Percentiles rank a stretch among this genome's conserved stretches.
These are phyloP conservation scores for Yarrowia bubula DNA, from an alignment of 805 yeast genomes.

Conservation along the genomic window DNA sequence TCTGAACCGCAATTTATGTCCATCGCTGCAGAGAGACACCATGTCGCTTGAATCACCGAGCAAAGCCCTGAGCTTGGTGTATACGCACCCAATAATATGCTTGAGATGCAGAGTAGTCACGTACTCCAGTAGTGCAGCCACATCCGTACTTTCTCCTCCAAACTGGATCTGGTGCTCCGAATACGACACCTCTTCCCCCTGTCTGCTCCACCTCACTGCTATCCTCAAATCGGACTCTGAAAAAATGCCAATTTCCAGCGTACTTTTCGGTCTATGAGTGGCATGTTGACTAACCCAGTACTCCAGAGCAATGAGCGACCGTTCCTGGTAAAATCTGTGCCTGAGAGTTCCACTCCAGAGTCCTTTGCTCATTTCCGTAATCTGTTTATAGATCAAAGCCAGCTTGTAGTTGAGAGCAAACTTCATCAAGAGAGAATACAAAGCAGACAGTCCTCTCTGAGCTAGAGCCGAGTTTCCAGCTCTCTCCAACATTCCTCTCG, in stretches of 20 bases:
- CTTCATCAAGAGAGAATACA: constrained; percentile 56
- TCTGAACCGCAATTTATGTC: constrained; percentile 30
- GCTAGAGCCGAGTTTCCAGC: constrained; percentile 54
- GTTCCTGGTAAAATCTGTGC: constrained; percentile 55
- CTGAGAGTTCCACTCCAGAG: constrained; percentile 61
- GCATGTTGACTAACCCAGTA: constrained; percentile 59
- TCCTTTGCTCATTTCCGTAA: constrained; percentile 49
- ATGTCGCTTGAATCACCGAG: constrained; percentile 13
- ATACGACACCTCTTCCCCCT: constrained; percentile 45
- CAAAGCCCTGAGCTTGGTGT: constrained; percentile 4
- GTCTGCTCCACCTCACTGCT: constrained; percentile 60
- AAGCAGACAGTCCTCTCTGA: constrained; percentile 48
- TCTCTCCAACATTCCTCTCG: constrained; percentile 50
- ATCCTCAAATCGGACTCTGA: constrained; percentile 35
- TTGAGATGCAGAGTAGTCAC: constrained; percentile 46
- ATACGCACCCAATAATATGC: constrained; percentile 40
- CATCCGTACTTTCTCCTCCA: constrained; percentile 34
- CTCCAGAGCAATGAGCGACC: constrained; percentile 52
- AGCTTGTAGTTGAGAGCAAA: constrained; percentile 66
- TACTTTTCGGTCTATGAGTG: constrained; percentile 44
- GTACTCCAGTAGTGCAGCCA: constrained; percentile 43
- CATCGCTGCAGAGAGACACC: constrained; percentile 18
- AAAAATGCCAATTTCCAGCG: constrained; percentile 59
- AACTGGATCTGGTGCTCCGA: constrained; percentile 19
- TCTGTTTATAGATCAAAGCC: constrained; percentile 56